A percentile compares a stretch with the other conserved stretches of the same genome.
These are phyloP conservation scores for Physocladia obscura DNA, from an alignment of 192 early-diverging fungal species.

Conservation along the genomic window DNA sequence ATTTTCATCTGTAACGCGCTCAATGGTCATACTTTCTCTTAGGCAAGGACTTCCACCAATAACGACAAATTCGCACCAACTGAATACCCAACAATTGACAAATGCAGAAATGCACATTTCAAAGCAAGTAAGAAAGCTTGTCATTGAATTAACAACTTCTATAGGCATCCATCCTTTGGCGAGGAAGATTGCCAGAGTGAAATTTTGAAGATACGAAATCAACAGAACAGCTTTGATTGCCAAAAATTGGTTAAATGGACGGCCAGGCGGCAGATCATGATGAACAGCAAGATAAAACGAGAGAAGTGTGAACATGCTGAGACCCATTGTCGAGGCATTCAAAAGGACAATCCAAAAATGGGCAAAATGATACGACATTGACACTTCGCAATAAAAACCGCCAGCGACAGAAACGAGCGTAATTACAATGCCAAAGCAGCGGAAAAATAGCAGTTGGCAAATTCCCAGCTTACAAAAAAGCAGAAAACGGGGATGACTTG, in stretches of 20 bases:
- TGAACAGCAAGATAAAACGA: constrained; percentile 63
- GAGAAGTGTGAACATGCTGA: constrained; percentile 71
- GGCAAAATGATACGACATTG: constrained; percentile 59
- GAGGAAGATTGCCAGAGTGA: constrained; percentile 48
- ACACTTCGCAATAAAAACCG: constrained; percentile 34
- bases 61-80: constrained; percentile 24
- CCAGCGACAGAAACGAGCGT: background rate
- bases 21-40: no score
- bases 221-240: constrained; percentile 33
- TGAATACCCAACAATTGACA: constrained; percentile 49
- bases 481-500: constrained; percentile 53
- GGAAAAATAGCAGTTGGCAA: constrained; percentile 16
- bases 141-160: constrained; percentile 55
- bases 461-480: constrained; percentile 62
- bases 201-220: constrained; percentile 17
- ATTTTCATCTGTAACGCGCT: no score
- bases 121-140: constrained; percentile 51
- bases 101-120: constrained; percentile 56
- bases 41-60: no score
- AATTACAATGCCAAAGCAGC: background rate
- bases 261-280: constrained; percentile 19
- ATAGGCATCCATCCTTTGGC: constrained; percentile 31
- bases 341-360: constrained; percentile 61
- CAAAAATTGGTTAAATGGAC: constrained; percentile 20
- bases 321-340: constrained; percentile 60